These are phyloP conservation scores for Xylaria sp. DNA, from an alignment of 2,329 filamentous ascomycete genomes.

Conservation along the genomic window DNA sequence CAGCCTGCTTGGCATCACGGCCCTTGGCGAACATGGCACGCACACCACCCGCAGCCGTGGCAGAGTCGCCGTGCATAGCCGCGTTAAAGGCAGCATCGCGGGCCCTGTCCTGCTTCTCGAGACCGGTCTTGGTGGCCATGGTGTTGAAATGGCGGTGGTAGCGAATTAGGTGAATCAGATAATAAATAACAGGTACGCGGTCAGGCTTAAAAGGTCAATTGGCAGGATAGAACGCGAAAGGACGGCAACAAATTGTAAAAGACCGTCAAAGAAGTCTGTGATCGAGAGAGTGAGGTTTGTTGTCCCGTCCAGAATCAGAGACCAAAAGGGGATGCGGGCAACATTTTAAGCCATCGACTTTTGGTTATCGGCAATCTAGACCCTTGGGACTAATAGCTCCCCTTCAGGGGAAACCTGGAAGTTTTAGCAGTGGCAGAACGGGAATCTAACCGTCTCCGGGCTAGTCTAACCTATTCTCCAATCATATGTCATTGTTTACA, in stretches of 20 bases:
- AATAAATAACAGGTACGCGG: too few relatives aligned
- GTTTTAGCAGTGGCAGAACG: not conserved
- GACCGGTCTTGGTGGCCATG: slow-evolving; percentile 60
- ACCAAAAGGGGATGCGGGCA: slow-evolving; percentile 33
- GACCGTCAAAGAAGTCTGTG: not conserved
- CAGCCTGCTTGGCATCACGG: slow-evolving; percentile 76
- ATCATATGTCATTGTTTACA: slow-evolving; percentile 9
- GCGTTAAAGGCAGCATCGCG: slow-evolving; percentile 94
- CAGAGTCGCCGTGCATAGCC: slow-evolving; percentile 81
- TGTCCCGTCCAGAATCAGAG: slow-evolving; percentile 22
- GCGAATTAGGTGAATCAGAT: not conserved
- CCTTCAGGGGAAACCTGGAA: not conserved
- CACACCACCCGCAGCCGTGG: slow-evolving; percentile 77
- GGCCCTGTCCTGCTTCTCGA: slow-evolving; percentile 84
- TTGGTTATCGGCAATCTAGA: slow-evolving; percentile 31
- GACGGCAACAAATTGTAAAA: not conserved
- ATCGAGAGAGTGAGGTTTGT: slow-evolving; percentile 7
- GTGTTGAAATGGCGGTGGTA: slow-evolving; percentile 43
- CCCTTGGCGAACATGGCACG: slow-evolving; percentile 89
- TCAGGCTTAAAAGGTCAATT: slow-evolving; percentile 20
- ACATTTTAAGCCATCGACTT: slow-evolving; percentile 37
- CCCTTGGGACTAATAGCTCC: not conserved
- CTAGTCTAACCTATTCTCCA: slow-evolving; percentile 16
- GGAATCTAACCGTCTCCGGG: not conserved
- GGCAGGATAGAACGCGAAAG: not conserved